Base-by-base conservation (phyloP, 495 filamentous ascomycete species). In the Tuber magnatum region DNA sequence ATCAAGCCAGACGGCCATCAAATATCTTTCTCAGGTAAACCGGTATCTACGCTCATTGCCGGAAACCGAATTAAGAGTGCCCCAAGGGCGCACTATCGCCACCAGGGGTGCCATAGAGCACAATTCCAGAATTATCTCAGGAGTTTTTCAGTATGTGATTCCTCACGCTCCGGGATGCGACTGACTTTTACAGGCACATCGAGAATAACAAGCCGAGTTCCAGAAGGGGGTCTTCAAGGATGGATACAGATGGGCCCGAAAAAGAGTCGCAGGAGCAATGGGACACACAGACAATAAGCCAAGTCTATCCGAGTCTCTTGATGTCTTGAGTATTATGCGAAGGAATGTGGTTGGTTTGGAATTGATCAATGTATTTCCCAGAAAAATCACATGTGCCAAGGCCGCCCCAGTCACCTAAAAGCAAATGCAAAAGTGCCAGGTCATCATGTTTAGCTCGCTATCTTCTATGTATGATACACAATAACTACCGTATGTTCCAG, bases 1-100 rank as follows among this genome's bases (percentile, higher is more conserved):
- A 35, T 75, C 76, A 3, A 76, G 75, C 48, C 71, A 79, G 44
- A 41, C 69, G 38, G 77, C 77, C 20, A 75, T 79, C 20, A 76
- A 79, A 28, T 79, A 79, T 51, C 65, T 79, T 28, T 72, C 70
- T 14, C 76, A 79, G 69, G 77, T 79, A 32, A 79, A 79, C 68
- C 72, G 77, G 24, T 79, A 79, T 69, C 77, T 79, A 38, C 74
- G 77, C 38, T 79, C 76, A 0, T 43, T 79, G 18, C 77, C 77
- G 38, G 77, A 78, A 16, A 79, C 76, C n/a, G 77, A 79, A 40
- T 68, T 79, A 42, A 79, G 75, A 48, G 78, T 77, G 28, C 77
- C 77, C 1, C 40, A 78, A 43, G 77, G 77, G n/a, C 78, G 75
- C 14, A 77, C 75, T 28, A 79, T 79, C 71, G 70, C 76, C 2